Percentiles rank a stretch among this genome's conserved stretches.
Conservation (phyloP, 805 yeast species). For the Zygotorulaspora danielsina region DNA sequence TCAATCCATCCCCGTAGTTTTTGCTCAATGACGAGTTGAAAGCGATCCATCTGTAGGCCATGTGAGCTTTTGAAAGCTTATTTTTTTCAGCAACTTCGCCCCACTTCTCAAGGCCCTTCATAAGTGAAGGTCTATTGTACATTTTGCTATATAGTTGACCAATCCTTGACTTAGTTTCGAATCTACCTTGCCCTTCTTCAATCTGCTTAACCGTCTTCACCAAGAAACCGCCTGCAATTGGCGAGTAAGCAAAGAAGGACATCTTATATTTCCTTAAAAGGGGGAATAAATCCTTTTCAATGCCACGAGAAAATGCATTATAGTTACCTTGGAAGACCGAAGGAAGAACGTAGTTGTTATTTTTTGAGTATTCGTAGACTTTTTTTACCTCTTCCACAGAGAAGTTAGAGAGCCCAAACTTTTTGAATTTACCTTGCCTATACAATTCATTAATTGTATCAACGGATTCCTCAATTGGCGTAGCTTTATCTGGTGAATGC, state of each 20-base stretch:
- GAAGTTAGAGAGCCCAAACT: slow-evolving; percentile 29
- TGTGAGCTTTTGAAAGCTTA: slow-evolving; percentile 15
- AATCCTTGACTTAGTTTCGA: slow-evolving; percentile 7
- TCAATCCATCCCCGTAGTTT: slow-evolving; percentile 21
- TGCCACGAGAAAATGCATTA: slow-evolving; percentile 25
- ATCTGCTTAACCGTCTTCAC: slow-evolving; percentile 15
- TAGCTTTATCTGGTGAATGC: slow-evolving; percentile 27
- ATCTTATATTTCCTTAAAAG: slow-evolving; percentile 17
- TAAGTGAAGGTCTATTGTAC: slow-evolving; percentile 18
- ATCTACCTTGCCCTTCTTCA: slow-evolving; percentile 17
- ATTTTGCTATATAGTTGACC: slow-evolving; percentile 19
- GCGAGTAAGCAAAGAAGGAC: slow-evolving; percentile 27
- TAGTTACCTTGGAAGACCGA: slow-evolving; percentile 31
- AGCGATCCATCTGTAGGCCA: slow-evolving; percentile 27
- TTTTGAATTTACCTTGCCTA: slow-evolving; percentile 23
- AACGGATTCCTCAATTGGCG: slow-evolving; percentile 26
- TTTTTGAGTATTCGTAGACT: slow-evolving; percentile 18
- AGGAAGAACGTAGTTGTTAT: slow-evolving; percentile 25
- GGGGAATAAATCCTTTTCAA: slow-evolving; percentile 25
- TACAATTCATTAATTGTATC: slow-evolving; percentile 24
- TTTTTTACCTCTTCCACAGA: slow-evolving; percentile 21
- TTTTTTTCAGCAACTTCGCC: slow-evolving; percentile 15
- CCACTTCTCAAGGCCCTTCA: slow-evolving; percentile 20
- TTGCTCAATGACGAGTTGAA: slow-evolving; percentile 17
- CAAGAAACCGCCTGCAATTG: slow-evolving; percentile 27